Conservation (phyloP, 805 yeast species). For the Ogataea salicorniae region DNA sequence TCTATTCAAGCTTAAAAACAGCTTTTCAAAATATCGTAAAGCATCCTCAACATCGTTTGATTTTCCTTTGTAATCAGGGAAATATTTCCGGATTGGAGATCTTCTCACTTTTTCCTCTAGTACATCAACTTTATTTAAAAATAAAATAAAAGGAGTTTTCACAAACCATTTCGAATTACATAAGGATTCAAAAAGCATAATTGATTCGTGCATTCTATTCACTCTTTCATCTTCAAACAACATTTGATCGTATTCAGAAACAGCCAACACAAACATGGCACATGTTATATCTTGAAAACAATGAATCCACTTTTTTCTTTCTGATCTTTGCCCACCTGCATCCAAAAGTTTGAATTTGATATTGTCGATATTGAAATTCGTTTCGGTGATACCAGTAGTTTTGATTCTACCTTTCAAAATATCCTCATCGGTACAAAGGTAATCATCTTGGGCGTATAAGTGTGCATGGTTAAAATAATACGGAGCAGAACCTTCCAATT, state of each 20-base stretch:
- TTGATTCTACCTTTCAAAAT: conserved; percentile 87
- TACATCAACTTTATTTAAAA: conserved; percentile 83
- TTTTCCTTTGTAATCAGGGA: conserved; percentile 72
- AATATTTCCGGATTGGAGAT: conserved; percentile 65
- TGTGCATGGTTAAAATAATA: conserved; percentile 75
- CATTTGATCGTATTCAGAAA: conserved; percentile 88
- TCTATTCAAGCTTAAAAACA: conserved; percentile 60
- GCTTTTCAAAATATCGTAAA: conserved; percentile 61
- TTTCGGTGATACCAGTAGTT: conserved; percentile 93
- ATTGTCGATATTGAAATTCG: conserved; percentile 62
- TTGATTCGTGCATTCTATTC: conserved; percentile 87
- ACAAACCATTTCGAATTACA: conserved; percentile 83
- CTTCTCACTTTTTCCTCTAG: conserved; percentile 63
- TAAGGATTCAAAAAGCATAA: conserved; percentile 75
- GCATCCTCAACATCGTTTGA: conserved; percentile 63
- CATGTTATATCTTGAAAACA: conserved; percentile 89
- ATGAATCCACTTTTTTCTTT: conserved; percentile 91
- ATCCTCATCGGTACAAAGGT: conserved; percentile 74
- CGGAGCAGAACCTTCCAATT: conserved; percentile 75
- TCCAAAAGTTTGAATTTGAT: conserved; percentile 75
- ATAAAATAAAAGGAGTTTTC: conserved; percentile 82
- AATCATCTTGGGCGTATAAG: conserved; percentile 58
- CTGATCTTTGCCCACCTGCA: conserved; percentile 95
- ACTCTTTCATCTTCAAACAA: conserved; percentile 85
- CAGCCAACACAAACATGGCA: conserved; percentile 81